Evolutionary conservation across 2,329 filamentous ascomycete genomes (phyloP).

Genomic region (Exophiala sp.): DNA sequence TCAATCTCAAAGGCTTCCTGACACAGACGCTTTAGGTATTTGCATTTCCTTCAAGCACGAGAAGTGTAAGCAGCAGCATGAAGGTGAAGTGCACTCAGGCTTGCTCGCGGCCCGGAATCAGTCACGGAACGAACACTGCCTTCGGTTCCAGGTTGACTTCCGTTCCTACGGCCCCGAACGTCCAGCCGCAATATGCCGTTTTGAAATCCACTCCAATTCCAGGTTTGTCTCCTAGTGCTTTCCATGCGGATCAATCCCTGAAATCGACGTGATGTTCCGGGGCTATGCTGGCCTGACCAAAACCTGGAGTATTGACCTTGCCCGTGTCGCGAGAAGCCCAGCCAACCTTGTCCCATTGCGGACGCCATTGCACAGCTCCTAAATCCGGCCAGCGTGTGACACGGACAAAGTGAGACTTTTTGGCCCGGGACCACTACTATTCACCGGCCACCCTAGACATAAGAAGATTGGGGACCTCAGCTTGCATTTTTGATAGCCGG

Average conservation of each 20-base stretch:
- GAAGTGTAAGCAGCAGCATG: not conserved
- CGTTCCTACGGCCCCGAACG: not conserved
- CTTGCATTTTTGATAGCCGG: not conserved
- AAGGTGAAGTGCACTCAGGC: too few relatives aligned
- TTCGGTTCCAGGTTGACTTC: not conserved
- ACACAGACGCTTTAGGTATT: not conserved
- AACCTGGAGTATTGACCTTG: not conserved
- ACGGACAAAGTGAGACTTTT: not conserved
- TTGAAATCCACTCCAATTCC: not conserved
- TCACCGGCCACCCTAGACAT: not conserved
- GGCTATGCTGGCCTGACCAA: not conserved
- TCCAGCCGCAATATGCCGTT: not conserved
- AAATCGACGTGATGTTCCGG: not conserved
- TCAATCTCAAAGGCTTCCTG: not conserved
- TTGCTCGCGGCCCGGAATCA: not conserved
- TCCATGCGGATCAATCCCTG: not conserved
- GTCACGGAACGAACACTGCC: not conserved
- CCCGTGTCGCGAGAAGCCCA: too few relatives aligned
- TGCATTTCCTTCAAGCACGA: not conserved
- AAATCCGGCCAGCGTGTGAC: not conserved
- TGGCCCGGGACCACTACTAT: not conserved
- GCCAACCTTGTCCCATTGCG: not conserved
- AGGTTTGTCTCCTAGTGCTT: not conserved
- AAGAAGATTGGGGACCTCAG: not conserved
- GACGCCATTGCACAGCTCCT: not conserved